phyloP scores from a whole-genome alignment of 306 rosid genomes.

The Trifolium pratense region DNA sequence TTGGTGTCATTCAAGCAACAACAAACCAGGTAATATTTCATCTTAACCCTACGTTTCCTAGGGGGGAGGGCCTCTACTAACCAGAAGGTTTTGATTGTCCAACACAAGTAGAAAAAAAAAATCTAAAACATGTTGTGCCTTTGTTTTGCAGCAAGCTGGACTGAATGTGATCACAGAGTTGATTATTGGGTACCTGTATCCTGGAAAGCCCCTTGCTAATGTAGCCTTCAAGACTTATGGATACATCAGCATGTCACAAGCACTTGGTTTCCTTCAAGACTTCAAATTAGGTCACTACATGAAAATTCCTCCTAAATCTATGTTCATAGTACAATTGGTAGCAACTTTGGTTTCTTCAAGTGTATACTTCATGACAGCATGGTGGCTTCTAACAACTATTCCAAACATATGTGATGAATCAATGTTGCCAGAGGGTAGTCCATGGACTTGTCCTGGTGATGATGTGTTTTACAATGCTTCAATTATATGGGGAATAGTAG shows the following conservation, averaged over 20 bases:
- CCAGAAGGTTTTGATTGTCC: too few relatives aligned
- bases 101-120: too few relatives aligned
- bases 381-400: constrained; percentile 67
- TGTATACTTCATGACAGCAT: constrained; percentile 65
- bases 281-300: constrained; percentile 87
- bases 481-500: constrained; percentile 79
- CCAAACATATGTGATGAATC: constrained; percentile 56
- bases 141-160: constrained; percentile 48
- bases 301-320: constrained; percentile 83
- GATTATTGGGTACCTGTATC: constrained; percentile 72
- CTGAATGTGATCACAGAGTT: constrained; percentile 80
- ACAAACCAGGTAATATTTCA: constrained; percentile 60
- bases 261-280: constrained; percentile 59
- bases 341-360: constrained; percentile 64
- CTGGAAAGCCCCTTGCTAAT: constrained; percentile 85
- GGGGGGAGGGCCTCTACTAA: too few relatives aligned
- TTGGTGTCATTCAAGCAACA: constrained; percentile 85
- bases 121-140: too few relatives aligned
- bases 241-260: constrained; percentile 78
- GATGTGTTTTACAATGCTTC: constrained; percentile 80
- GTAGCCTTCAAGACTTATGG: constrained; percentile 88
- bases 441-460: constrained; percentile 79
- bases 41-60: too few relatives aligned
- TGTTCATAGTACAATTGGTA: constrained; percentile 69
- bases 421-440: constrained; percentile 58